A percentile compares a stretch with the other conserved stretches of the same genome.
Evolutionary conservation across 106 monocot genomes (phyloP).

Genomic region (Allium sativum): DNA sequence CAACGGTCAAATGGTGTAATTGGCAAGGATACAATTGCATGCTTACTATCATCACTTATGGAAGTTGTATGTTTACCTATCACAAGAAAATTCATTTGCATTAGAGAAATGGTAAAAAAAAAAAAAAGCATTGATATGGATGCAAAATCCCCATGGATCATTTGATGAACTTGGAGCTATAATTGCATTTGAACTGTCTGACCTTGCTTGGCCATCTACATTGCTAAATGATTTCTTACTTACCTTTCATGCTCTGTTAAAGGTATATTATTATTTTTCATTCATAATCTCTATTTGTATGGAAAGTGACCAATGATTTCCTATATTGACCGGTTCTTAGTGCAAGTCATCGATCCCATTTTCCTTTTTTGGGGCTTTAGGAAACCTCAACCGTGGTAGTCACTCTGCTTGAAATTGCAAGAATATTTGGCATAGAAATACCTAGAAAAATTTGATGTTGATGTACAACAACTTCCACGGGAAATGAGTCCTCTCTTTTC

Average conservation of each 20-base stretch:
- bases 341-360: neutral
- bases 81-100: slow-evolving; percentile 96
- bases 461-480: slow-evolving; percentile 94
- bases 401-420: slow-evolving; percentile 91
- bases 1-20: slow-evolving; percentile 52
- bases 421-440: slow-evolving; percentile 93
- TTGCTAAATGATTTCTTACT: slow-evolving; percentile 87
- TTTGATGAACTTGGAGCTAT: slow-evolving; percentile 89
- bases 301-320: neutral
- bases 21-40: slow-evolving; percentile 79
- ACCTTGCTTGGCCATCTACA: slow-evolving; percentile 85
- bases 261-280: slow-evolving; percentile 33
- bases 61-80: slow-evolving; percentile 97
- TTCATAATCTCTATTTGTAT: neutral
- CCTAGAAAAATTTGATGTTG: slow-evolving; percentile 99
- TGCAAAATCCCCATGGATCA: slow-evolving; percentile 95
- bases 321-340: too few species aligned
- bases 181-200: slow-evolving; percentile 93
- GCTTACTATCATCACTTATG: slow-evolving; percentile 94
- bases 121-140: slow-evolving; percentile 99
- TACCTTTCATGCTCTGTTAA: slow-evolving; percentile 93
- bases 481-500: slow-evolving; percentile 44
- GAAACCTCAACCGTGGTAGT: slow-evolving; percentile 98
- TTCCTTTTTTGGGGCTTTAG: slow-evolving; percentile 19
- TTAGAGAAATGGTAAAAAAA: slow-evolving; percentile 89